Base-by-base conservation (phyloP, 805 yeast species). In the Candida pseudofarinosa region DNA sequence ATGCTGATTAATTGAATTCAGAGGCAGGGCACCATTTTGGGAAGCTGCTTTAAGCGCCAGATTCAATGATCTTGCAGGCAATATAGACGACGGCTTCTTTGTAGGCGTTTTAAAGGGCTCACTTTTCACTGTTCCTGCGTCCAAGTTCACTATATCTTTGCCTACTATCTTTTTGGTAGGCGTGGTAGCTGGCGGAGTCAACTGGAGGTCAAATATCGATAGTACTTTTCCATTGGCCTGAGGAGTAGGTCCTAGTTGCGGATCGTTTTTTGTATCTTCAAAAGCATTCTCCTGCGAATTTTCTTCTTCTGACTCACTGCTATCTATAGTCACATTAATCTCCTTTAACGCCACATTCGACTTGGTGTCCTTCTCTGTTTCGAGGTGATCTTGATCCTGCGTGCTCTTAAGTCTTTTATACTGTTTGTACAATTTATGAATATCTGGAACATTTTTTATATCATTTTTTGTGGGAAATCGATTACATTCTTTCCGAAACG, bases 181-280 rank as follows among this genome's bases (percentile, higher is more conserved):
- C 1, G 74, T 67, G 2, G 74, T 67, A 39, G 69, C 71, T 4
- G 74, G 74, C 0, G 74, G 74, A 4, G 74, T 67, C 46, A 65
- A 40, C 32, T 59, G 48, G 41, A 80, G 67, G 47, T 87, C 95
- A 55, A 88, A 83, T 3, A 88, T 69, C 14, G 93, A 81, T 28
- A 85, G 58, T 0, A 86, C 85, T 41, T 83, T 76, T 0, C 96
- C 96, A 47, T 82, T 73, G 7, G 87, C 73, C 52, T 88, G 96
- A 0, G 96, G 96, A 0, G 96, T 88, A 0, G 96, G 96, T 0
- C 95, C 95, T 10, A 87, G 57, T 46, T 80, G 38, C 15, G 26
- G 40, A n/a, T 40, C 33, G 16, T 10, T 32, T n/a, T 19, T 13
- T 12, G 8, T 38, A 19, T 18, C 31, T 19, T 28, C 36, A 14